These are phyloP conservation scores for Pseudogymnoascus sp. DNA, from an alignment of 2,329 filamentous ascomycete genomes.

Conservation along the genomic window DNA sequence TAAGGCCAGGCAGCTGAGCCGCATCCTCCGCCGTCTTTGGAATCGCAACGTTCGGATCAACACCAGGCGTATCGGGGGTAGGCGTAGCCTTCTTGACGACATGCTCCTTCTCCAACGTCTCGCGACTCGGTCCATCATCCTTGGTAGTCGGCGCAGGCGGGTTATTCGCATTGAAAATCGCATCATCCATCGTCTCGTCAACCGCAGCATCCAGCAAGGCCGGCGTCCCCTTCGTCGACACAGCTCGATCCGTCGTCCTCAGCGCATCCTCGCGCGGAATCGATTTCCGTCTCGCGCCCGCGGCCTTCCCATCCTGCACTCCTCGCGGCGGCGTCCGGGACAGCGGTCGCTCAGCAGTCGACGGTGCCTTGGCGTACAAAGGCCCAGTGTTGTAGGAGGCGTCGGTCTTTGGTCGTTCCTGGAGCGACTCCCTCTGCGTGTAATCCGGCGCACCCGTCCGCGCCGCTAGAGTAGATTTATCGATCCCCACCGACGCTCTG, in stretches of 20 bases:
- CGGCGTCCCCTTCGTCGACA: neutral
- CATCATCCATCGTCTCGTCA: constrained; percentile 20
- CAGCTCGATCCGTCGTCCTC: neutral
- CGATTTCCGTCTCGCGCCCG: neutral
- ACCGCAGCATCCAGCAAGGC: constrained; percentile 14
- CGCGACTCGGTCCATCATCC: constrained; percentile 12
- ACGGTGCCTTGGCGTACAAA: constrained; percentile 11
- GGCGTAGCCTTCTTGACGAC: constrained; percentile 22
- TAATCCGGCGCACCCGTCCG: constrained; percentile 19
- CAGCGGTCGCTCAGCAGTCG: neutral
- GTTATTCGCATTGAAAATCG: constrained; percentile 17
- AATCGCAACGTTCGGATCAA: constrained; percentile 25
- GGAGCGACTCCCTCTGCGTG: constrained; percentile 22
- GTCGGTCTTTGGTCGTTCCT: constrained; percentile 18
- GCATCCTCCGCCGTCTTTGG: constrained; percentile 30
- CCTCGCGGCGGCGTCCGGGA: neutral
- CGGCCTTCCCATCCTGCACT: neutral
- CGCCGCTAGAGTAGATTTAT: constrained; percentile 19
- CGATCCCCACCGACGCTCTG: constrained; percentile 28
- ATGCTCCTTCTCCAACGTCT: constrained; percentile 21
- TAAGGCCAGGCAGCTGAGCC: constrained; percentile 23
- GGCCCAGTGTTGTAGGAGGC: constrained; percentile 13
- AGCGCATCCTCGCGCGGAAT: neutral
- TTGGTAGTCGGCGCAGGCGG: constrained; percentile 10
- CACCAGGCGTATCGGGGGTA: constrained; percentile 24